Evolutionary conservation across 2,329 filamentous ascomycete species (phyloP).

Genomic region (Coniella vitis): DNA sequence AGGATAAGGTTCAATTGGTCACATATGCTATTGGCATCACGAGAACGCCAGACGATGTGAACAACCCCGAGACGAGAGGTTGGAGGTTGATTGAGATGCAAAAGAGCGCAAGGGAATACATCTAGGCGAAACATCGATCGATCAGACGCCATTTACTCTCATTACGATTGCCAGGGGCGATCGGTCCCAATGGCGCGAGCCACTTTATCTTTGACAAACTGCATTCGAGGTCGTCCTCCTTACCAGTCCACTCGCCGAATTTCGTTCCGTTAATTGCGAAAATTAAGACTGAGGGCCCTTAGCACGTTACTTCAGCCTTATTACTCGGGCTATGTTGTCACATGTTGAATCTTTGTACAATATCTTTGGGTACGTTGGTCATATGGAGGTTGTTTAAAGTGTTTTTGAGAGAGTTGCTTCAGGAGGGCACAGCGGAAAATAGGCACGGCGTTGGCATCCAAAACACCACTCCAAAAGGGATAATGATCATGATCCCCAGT

Average conservation of each 20-base stretch:
- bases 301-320: not conserved
- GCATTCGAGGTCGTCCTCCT: no score
- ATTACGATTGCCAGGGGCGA: no score
- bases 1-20: constrained; percentile 96
- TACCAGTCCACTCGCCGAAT: no score
- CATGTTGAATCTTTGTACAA: constrained; percentile 6
- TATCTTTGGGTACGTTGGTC: constrained; percentile 2
- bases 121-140: constrained; percentile 27
- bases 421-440: not conserved
- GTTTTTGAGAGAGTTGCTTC: not conserved
- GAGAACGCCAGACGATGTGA: constrained; percentile 87
- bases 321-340: constrained; percentile 1
- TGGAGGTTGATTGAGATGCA: constrained; percentile 98
- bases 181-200: no score
- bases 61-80: constrained; percentile 91
- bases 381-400: not conserved
- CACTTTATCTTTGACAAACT: no score
- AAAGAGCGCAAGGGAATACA: constrained; percentile 90
- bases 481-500: constrained; percentile 9
- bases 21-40: constrained; percentile 98
- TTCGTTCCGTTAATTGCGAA: no score
- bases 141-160: not conserved
- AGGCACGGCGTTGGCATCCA: constrained; percentile 11
- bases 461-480: constrained; percentile 17
- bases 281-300: not conserved